These are phyloP conservation scores for Chenopodium suecicum DNA, from an alignment of 148 eudicot genomes.

Conservation along the genomic window DNA sequence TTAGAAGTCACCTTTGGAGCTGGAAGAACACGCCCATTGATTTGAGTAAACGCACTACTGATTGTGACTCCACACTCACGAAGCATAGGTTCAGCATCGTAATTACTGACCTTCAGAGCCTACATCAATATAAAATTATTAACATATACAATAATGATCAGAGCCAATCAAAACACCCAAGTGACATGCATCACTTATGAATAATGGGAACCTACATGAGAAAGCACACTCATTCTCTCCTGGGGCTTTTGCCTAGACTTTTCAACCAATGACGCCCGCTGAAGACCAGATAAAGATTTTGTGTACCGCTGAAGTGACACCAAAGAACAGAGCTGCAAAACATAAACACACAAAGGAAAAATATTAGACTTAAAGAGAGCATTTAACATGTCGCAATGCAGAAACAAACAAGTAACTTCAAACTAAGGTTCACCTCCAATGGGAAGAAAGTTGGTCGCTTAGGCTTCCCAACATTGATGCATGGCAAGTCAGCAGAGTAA, in stretches of 20 bases:
- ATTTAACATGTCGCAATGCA: neutral
- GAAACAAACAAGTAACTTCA: neutral
- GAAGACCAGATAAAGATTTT: conserved; percentile 62
- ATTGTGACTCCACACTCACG: conserved; percentile 78
- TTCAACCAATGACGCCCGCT: conserved; percentile 82
- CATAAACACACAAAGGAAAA: neutral
- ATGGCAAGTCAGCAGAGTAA: conserved; percentile 80
- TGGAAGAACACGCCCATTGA: conserved; percentile 79
- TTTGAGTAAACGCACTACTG: conserved; percentile 56
- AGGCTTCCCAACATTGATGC: conserved; percentile 93
- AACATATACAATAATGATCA: neutral
- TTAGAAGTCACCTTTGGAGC: conserved; percentile 64
- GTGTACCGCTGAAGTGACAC: conserved; percentile 91
- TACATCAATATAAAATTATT: conserved; percentile 25
- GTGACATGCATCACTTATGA: neutral
- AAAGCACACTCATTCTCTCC: conserved; percentile 76
- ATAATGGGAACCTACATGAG: conserved; percentile 44
- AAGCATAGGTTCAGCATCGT: conserved; percentile 84
- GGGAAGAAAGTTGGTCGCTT: conserved; percentile 84
- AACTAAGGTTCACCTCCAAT: conserved; percentile 51
- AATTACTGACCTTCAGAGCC: conserved; percentile 78
- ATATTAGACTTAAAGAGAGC: neutral
- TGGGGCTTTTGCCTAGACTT: conserved; percentile 92
- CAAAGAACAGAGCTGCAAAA: conserved; percentile 67
- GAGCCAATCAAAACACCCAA: neutral